phyloP scores from a whole-genome alignment of 2,329 filamentous ascomycete species.

The Hypoxylon sp. region DNA sequence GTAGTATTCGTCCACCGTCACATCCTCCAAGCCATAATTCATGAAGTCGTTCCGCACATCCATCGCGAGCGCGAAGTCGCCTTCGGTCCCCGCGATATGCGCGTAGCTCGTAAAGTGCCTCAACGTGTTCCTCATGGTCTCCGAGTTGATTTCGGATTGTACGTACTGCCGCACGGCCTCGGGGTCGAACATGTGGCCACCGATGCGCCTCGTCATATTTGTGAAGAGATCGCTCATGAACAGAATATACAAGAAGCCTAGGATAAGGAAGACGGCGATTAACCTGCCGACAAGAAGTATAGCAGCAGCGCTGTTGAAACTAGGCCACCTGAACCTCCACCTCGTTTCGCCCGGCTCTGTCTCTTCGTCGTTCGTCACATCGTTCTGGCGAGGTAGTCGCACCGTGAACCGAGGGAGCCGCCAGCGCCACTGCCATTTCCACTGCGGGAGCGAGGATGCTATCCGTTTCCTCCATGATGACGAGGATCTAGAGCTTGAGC shows the following conservation, averaged over 20 bases:
- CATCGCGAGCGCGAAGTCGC: conserved; percentile 87
- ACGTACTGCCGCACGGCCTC: conserved; percentile 84
- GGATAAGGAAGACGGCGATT: conserved; percentile 80
- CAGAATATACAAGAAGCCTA: conserved; percentile 84
- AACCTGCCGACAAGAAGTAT: conserved; percentile 79
- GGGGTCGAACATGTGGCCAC: conserved; percentile 82
- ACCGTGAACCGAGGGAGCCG: conserved; percentile 66
- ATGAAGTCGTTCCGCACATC: conserved; percentile 86
- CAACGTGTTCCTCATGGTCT: conserved; percentile 79
- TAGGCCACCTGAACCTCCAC: conserved; percentile 54
- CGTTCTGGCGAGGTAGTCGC: conserved; percentile 61
- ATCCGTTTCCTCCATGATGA: conserved; percentile 70
- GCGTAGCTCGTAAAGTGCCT: conserved; percentile 85
- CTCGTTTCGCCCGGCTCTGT: conserved; percentile 44
- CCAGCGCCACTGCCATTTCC: conserved; percentile 70
- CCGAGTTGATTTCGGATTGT: conserved; percentile 78
- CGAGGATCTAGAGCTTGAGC: conserved; percentile 54
- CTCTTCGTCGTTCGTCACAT: conserved; percentile 39
- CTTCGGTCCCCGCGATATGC: conserved; percentile 94
- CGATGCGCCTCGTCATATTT: conserved; percentile 72
- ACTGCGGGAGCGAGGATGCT: conserved; percentile 66
- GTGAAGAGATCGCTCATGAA: conserved; percentile 89
- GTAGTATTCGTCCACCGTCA: conserved; percentile 82
- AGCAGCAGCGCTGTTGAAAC: conserved; percentile 60
- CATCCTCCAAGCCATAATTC: conserved; percentile 79